phyloP scores from a whole-genome alignment of 202 grass and related monocot genomes.

The Carex sylvatica region DNA sequence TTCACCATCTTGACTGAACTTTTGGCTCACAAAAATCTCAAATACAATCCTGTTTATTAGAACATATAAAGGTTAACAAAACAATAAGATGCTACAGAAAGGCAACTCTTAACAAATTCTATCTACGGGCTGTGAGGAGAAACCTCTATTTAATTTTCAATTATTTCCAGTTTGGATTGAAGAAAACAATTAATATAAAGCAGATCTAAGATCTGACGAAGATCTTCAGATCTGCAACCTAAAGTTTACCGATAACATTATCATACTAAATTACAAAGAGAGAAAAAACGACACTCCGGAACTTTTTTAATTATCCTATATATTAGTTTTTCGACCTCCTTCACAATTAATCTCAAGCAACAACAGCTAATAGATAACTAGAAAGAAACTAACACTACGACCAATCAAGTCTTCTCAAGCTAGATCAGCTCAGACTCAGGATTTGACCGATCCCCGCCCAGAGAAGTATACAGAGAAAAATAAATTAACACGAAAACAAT shows the following conservation, averaged over 20 bases:
- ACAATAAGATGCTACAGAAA: neutral
- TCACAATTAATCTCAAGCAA: neutral
- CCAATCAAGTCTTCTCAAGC: neutral
- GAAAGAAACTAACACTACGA: neutral
- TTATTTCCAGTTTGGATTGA: neutral
- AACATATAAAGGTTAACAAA: neutral
- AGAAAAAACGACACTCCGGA: neutral
- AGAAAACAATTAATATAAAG: neutral
- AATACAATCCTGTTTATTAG: conserved; percentile 16
- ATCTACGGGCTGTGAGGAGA: neutral
- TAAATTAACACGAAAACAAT: neutral
- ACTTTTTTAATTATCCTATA: neutral
- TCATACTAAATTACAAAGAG: neutral
- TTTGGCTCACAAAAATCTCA: conserved; percentile 28
- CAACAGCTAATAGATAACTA: neutral
- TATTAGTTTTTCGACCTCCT: neutral
- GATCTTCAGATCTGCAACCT: conserved; percentile 7
- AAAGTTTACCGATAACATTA: neutral
- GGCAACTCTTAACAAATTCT: neutral
- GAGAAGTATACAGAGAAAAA: neutral
- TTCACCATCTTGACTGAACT: conserved; percentile 72
- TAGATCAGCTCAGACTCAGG: neutral
- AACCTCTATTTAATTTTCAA: neutral
- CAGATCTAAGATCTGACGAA: conserved; percentile 21
- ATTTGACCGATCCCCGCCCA: neutral